These are phyloP conservation scores for Carex cristatella DNA, from an alignment of 176 grass and related monocot species.

Conservation along the genomic window DNA sequence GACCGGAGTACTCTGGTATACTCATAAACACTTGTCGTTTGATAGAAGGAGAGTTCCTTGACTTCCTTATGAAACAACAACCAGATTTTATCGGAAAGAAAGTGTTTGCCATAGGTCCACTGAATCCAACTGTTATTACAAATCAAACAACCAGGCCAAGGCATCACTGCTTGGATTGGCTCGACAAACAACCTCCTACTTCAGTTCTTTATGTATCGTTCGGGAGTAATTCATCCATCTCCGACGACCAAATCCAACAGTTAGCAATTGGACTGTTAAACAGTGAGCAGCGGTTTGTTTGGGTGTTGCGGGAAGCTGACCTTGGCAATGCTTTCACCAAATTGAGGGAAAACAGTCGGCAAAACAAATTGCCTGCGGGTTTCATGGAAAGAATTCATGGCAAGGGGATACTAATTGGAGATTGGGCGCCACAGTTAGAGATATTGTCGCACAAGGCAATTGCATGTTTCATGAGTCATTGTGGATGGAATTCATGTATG, in stretches of 20 bases:
- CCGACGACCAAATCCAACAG: conserved; percentile 30
- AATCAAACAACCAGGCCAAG: neutral
- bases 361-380: neutral
- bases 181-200: conserved; percentile 43
- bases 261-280: conserved; percentile 37
- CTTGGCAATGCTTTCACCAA: conserved; percentile 10
- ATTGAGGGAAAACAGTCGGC: neutral
- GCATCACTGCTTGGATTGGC: conserved; percentile 55
- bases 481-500: conserved; percentile 73
- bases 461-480: conserved; percentile 75
- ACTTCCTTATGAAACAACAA: conserved; percentile 15
- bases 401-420: conserved; percentile 39
- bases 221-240: conserved; percentile 43
- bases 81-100: conserved; percentile 29
- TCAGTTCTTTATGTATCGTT: conserved; percentile 71
- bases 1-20: conserved; percentile 14
- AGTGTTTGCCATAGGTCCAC: conserved; percentile 48
- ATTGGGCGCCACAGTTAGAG: conserved; percentile 81
- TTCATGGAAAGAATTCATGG: conserved; percentile 13
- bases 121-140: neutral
- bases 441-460: conserved; percentile 46
- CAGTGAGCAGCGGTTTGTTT: conserved; percentile 50
- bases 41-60: conserved; percentile 58
- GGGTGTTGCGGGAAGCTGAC: conserved; percentile 59
- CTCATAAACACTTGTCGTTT: conserved; percentile 51